phyloP scores from a whole-genome alignment of 2,329 filamentous ascomycete genomes.

The Penicillium hesseltinei region DNA sequence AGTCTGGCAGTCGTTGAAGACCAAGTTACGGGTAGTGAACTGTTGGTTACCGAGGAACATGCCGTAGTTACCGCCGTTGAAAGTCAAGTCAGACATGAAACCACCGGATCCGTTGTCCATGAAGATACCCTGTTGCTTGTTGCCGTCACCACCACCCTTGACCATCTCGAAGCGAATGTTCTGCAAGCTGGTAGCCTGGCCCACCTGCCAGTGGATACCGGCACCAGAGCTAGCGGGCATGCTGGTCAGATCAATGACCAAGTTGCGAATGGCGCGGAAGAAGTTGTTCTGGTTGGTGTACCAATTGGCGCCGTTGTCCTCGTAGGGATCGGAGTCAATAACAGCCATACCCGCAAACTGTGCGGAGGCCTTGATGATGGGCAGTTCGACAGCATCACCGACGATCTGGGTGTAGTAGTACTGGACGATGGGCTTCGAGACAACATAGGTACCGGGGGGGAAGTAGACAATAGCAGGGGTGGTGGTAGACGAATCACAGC shows the following conservation, averaged over 20 bases:
- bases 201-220: slow-evolving; percentile 81
- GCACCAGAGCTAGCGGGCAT: slow-evolving; percentile 62
- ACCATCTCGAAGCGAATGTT: slow-evolving; percentile 81
- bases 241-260: slow-evolving; percentile 71
- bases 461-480: slow-evolving; percentile 88
- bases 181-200: slow-evolving; percentile 76
- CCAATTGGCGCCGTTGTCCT: slow-evolving; percentile 65
- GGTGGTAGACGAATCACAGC: slow-evolving; percentile 81
- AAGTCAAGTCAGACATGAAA: slow-evolving; percentile 78
- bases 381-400: slow-evolving; percentile 70
- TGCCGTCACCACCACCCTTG: slow-evolving; percentile 60
- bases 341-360: slow-evolving; percentile 81
- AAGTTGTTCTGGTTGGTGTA: slow-evolving; percentile 81
- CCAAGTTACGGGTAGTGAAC: slow-evolving; percentile 79
- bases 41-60: slow-evolving; percentile 83
- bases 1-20: slow-evolving; percentile 77
- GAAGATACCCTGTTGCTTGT: slow-evolving; percentile 74
- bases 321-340: slow-evolving; percentile 85
- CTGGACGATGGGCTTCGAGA: slow-evolving; percentile 75
- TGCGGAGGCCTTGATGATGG: slow-evolving; percentile 70
- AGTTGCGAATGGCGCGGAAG: slow-evolving; percentile 79
- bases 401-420: slow-evolving; percentile 94
- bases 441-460: slow-evolving; percentile 79
- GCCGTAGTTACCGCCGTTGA: slow-evolving; percentile 77
- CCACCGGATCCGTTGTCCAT: slow-evolving; percentile 84